These are phyloP conservation scores for Verruconis gallopava DNA, from an alignment of 2,329 filamentous ascomycete genomes.

Conservation along the genomic window DNA sequence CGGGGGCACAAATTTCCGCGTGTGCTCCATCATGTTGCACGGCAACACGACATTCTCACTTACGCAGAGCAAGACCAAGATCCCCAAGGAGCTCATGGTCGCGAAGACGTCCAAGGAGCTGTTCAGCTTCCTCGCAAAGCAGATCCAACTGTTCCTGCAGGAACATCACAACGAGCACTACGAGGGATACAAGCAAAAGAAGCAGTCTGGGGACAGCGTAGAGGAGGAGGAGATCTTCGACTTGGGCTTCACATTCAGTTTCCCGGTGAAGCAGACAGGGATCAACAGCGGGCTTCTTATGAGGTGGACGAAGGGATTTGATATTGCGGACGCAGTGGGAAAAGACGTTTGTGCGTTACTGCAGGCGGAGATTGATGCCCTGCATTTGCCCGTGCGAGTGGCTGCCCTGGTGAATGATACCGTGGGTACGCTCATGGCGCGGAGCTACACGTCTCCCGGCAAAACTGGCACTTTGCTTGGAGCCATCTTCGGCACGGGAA, in stretches of 20 bases:
- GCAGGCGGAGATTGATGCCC: conserved; percentile 76
- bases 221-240: conserved; percentile 72
- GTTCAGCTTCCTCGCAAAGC: conserved; percentile 83
- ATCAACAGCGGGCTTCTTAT: conserved; percentile 93
- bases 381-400: conserved; percentile 82
- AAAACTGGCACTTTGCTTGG: conserved; percentile 81
- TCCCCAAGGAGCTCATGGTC: conserved; percentile 81
- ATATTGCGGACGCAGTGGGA: conserved; percentile 86
- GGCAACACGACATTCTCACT: conserved; percentile 92
- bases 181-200: conserved; percentile 50
- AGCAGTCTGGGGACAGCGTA: conserved; percentile 29
- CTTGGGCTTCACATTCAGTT: conserved; percentile 97
- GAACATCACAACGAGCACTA: conserved; percentile 84
- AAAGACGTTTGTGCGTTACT: conserved; percentile 88
- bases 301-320: conserved; percentile 97
- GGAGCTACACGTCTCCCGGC: conserved; percentile 84
- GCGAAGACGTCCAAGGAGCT: conserved; percentile 76
- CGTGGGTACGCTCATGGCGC: conserved; percentile 92
- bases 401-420: conserved; percentile 95
- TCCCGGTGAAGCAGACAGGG: conserved; percentile 83
- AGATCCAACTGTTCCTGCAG: conserved; percentile 79
- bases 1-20: conserved; percentile 96
- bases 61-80: conserved; percentile 82
- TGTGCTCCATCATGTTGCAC: conserved; percentile 87
- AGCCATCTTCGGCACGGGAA: conserved; percentile 94